Base-by-base conservation (phyloP, 345 rosid species). In the Pistacia atlantica region DNA sequence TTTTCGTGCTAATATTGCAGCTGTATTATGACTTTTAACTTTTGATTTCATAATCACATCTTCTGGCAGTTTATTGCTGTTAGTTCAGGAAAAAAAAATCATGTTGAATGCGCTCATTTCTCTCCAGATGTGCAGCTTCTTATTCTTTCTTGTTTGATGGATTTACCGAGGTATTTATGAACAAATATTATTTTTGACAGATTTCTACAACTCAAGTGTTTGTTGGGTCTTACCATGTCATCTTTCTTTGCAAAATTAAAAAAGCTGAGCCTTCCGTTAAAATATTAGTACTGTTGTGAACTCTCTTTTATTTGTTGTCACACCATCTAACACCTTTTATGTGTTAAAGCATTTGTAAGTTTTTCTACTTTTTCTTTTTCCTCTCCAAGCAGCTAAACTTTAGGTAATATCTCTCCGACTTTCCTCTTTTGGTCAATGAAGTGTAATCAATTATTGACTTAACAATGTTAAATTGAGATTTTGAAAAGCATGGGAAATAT, bases 101-200 rank as follows among this genome's bases (percentile, higher is more conserved):
- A 93, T 79, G 97, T 95, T 22, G 99, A 96, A 87, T 91, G 92
- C 71, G 95, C 97, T 75, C 84, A 90, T 75, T 93, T 96, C 81
- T 96, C 99, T 63, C 97, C 97, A 69, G 99, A 96, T 81, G 99
- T 98, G 67, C 99, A 96, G 79, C 93, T 92, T 81, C 98, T 96
- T 75, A 95, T 90, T 93, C 98, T 75, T 90, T 88, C 67, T 96
- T 98, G 67, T 94, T 96, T 75, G 99, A 96, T 86, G 98, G 99
- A 59, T 92, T 93, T 86, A 88, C 93, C 79, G 97, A 96, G 97
- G 98, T 93, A 81, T 38, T 45, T 35, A 65, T 74, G 66, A 61
- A 20, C 1, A 37, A 75, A 11, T 74, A 4, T 35, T 7, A 42
- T 64, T 20, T 72, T 25, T 71, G 13, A n/a, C 37, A 37, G n/a